Evolutionary conservation across 1,139 yeast species (phyloP).

Genomic region (Hyphopichia pseudoburtonii): DNA sequence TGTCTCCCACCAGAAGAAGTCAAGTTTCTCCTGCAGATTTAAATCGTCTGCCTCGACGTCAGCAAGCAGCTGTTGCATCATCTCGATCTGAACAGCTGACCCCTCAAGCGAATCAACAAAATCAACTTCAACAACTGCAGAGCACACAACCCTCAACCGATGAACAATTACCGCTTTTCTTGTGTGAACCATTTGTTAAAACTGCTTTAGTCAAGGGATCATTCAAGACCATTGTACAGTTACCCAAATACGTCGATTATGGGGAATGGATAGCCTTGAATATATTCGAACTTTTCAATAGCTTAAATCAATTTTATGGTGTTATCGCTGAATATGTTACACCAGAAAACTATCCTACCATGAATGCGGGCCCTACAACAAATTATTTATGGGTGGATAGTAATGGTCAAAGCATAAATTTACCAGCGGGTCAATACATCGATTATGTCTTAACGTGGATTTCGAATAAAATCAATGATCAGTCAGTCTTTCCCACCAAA

Average conservation of each 20-base stretch:
- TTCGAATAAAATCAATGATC: constrained; percentile 82
- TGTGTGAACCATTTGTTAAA: constrained; percentile 91
- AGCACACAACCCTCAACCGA: constrained; percentile 6
- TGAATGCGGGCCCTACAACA: constrained; percentile 94
- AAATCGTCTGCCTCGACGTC: constrained; percentile 23
- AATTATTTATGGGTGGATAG: constrained; percentile 92
- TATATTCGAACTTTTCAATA: constrained; percentile 84
- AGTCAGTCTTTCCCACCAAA: constrained; percentile 86
- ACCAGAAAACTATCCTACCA: constrained; percentile 84
- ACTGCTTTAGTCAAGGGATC: constrained; percentile 97
- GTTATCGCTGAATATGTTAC: constrained; percentile 86
- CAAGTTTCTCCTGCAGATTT: constrained; percentile 18
- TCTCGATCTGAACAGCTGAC: constrained; percentile 7
- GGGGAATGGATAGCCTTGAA: constrained; percentile 97
- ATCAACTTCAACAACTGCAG: constrained; percentile 12
- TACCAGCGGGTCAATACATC: constrained; percentile 92
- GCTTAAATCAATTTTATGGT: constrained; percentile 83
- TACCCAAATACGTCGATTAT: constrained; percentile 90
- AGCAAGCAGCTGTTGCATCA: constrained; percentile 1
- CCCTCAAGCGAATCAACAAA: constrained; percentile 6
- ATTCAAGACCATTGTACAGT: constrained; percentile 89
- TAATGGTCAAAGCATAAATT: constrained; percentile 70
- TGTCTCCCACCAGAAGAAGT: constrained; percentile 36
- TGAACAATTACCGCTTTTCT: constrained; percentile 55
- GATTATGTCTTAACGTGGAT: constrained; percentile 93